Evolutionary conservation across 345 rosid species (phyloP).

Genomic region (Toxicodendron radicans): DNA sequence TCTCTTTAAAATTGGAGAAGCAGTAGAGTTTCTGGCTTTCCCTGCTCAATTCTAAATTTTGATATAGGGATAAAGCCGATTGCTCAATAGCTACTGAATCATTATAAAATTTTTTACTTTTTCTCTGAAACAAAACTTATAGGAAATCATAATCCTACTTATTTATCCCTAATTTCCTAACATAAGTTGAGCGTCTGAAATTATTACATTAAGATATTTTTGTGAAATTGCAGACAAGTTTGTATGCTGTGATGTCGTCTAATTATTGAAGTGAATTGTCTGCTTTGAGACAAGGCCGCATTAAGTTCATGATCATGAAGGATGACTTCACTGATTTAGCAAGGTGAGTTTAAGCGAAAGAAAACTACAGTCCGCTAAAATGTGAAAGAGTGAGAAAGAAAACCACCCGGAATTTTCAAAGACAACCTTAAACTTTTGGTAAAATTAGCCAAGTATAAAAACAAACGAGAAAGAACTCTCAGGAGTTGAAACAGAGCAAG

Average conservation of each 20-base stretch:
- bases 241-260: too few species aligned
- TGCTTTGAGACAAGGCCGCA: too few species aligned
- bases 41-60: background rate
- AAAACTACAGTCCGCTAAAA: background rate
- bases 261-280: too few species aligned
- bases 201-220: too few species aligned
- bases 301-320: too few species aligned
- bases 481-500: background rate
- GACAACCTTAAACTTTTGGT: slow-evolving; percentile 5
- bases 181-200: too few species aligned
- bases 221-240: too few species aligned
- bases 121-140: too few species aligned
- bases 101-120: background rate
- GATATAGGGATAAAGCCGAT: background rate
- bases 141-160: too few species aligned
- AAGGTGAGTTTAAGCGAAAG: too few species aligned
- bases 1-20: slow-evolving; percentile 10
- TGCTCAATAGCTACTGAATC: background rate
- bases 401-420: slow-evolving; percentile 5
- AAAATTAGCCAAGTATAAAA: background rate
- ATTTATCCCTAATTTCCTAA: too few species aligned
- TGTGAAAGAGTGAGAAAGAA: background rate
- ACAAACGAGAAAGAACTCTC: background rate
- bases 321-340: too few species aligned
- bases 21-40: background rate